Percentiles rank a stretch among this genome's conserved stretches.
Evolutionary conservation across 805 yeast species (phyloP).

Genomic region (Zygoascus tannicola): DNA sequence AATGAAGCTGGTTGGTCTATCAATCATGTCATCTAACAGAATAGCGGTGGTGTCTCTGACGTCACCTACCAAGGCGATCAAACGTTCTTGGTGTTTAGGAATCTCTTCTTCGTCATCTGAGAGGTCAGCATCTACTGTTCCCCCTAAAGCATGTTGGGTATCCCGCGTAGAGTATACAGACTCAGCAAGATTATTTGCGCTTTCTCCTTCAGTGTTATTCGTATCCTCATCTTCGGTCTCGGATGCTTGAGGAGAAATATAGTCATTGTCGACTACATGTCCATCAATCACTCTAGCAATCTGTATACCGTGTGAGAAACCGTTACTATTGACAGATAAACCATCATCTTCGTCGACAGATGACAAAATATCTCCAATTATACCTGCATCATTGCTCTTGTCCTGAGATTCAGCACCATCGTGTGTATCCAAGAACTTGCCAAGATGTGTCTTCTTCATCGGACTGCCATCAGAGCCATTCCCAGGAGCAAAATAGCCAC

Average conservation of each 20-base stretch:
- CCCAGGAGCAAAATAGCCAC: neutral
- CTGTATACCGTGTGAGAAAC: conserved; percentile 43
- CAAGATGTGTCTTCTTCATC: neutral
- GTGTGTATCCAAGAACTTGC: neutral
- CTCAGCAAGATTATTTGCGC: conserved; percentile 7
- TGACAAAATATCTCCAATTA: conserved; percentile 5
- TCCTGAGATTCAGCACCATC: neutral
- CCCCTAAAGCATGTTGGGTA: conserved; percentile 57
- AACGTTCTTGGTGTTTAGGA: conserved; percentile 60
- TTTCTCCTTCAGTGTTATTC: conserved; percentile 1
- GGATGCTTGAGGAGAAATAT: conserved; percentile 32
- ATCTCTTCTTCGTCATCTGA: conserved; percentile 82
- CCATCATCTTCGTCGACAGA: conserved; percentile 20
- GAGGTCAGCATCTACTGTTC: conserved; percentile 60
- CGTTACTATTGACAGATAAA: conserved; percentile 4
- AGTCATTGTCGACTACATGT: conserved; percentile 89
- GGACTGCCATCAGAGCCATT: neutral
- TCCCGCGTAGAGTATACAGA: conserved; percentile 15
- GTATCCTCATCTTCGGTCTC: conserved; percentile 26
- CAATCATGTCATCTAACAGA: conserved; percentile 94
- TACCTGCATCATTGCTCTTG: neutral
- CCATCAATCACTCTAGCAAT: conserved; percentile 96
- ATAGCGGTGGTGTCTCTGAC: conserved; percentile 88
- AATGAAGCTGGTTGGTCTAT: conserved; percentile 85
- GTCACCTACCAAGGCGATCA: conserved; percentile 94